These are phyloP conservation scores for Ogataea pini DNA, from an alignment of 805 yeast species.

Conservation along the genomic window DNA sequence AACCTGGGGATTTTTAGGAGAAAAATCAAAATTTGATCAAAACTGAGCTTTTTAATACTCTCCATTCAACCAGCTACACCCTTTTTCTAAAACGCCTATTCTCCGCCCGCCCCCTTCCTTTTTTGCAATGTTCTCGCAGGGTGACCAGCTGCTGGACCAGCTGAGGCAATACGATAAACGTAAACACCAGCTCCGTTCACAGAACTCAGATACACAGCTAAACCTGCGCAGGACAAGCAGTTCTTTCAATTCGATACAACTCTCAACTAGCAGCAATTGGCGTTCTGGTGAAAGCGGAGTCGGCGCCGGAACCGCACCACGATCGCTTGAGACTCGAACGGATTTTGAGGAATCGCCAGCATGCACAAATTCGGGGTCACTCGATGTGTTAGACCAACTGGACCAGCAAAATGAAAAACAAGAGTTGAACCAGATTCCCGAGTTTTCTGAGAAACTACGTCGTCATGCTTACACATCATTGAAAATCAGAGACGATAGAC, in stretches of 20 bases:
- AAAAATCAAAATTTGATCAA: too few relatives aligned
- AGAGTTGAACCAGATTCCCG: neutral
- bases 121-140: constrained; percentile 38
- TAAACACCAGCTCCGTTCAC: constrained; percentile 26
- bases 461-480: constrained; percentile 34
- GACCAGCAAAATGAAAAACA: neutral
- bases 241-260: constrained; percentile 1
- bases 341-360: neutral
- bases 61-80: too few relatives aligned
- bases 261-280: constrained; percentile 2
- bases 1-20: too few relatives aligned
- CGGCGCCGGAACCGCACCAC: constrained; percentile 1
- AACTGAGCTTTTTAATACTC: too few relatives aligned
- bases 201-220: constrained; percentile 16
- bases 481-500: constrained; percentile 33
- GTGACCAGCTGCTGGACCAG: constrained; percentile 37
- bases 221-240: constrained; percentile 11
- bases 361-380: neutral
- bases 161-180: constrained; percentile 35
- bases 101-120: too few relatives aligned
- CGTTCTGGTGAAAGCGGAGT: neutral
- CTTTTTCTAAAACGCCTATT: too few relatives aligned
- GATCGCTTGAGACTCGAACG: neutral
- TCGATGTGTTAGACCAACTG: neutral
- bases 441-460: neutral